Base-by-base conservation (phyloP, 78 protist genomes). In the Diacronema lutheri region DNA sequence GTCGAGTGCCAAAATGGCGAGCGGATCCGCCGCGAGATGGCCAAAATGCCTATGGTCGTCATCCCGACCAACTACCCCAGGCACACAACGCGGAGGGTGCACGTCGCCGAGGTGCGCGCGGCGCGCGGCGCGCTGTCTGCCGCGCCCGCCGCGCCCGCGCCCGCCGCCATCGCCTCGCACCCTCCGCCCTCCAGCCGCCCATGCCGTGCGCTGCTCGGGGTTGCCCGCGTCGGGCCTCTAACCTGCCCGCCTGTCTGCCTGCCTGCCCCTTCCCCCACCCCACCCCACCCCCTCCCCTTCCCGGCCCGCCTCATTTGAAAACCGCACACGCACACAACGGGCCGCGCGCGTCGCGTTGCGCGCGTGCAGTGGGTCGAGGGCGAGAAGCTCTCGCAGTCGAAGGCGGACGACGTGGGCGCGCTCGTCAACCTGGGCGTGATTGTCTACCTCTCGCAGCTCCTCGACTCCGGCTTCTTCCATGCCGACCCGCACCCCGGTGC, bases 401-500 rank as follows among this genome's bases (percentile, higher is more conserved):
- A 26, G 37, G 82, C 82, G 26, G 25, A 33, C 82, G 31, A 76
- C 41, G 64, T 76, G 58, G 35, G 57, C 57, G 79, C 41, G 79
- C 79, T 71, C 33, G 79, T 71, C 82, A 55, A 69, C 55, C 50
- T 83, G 19, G 86, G 86, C 86, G 73, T 83, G 71, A 37, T 68
- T 37, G 19, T 38, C 33, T 83, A 68, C 86, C 86, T 83, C 69
- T 29, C 46, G 44, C 88, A 84, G 88, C 81, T 84, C 38, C 88
- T 84, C 21, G 88, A 84, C 29, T 35, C 55, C 25, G 88, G 88
- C 73, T 68, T 84, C 60, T 84, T 84, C 81, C 88, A 84, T 82
- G 88, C 88, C 20, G 88, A 84, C 38, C 88, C 88, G 33, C 88
- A 84, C 88, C 88, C 88, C 26, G n/a, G n/a, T n/a, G n/a, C n/a